These are phyloP conservation scores for Diaporthe sp. DNA, from an alignment of 2,329 filamentous ascomycete genomes.

Conservation along the genomic window DNA sequence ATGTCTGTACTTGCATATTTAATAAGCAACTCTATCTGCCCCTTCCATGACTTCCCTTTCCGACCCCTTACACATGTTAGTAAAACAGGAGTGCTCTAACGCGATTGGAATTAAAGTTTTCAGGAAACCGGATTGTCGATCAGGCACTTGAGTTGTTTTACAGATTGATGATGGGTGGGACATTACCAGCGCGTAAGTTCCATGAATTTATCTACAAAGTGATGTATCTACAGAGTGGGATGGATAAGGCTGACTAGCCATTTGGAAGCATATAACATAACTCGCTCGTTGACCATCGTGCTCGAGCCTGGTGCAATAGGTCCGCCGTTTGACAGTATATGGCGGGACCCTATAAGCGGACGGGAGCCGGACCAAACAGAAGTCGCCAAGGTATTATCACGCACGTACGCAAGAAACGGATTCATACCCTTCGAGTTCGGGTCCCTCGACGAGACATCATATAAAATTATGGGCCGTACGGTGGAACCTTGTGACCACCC, in stretches of 20 bases:
- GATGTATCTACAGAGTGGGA: neutral
- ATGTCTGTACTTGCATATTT: neutral
- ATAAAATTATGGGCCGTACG: neutral
- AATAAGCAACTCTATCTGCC: neutral
- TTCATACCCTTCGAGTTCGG: neutral
- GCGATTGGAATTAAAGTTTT: neutral
- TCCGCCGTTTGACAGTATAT: neutral
- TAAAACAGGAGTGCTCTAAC: neutral
- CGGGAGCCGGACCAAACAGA: neutral
- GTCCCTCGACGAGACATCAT: too few species aligned
- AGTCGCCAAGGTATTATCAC: neutral
- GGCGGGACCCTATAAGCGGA: neutral
- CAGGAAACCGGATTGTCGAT: neutral
- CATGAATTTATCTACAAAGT: neutral
- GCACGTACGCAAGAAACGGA: neutral
- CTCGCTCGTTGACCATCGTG: neutral
- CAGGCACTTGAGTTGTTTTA: neutral
- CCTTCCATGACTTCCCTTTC: too few species aligned
- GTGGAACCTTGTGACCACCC: neutral
- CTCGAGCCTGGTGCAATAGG: neutral
- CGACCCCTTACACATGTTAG: neutral
- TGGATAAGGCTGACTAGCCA: neutral
- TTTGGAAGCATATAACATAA: neutral
- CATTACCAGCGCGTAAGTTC: neutral
- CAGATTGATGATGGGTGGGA: neutral